phyloP scores from a whole-genome alignment of 306 rosid species.

The Lagenaria siceraria region DNA sequence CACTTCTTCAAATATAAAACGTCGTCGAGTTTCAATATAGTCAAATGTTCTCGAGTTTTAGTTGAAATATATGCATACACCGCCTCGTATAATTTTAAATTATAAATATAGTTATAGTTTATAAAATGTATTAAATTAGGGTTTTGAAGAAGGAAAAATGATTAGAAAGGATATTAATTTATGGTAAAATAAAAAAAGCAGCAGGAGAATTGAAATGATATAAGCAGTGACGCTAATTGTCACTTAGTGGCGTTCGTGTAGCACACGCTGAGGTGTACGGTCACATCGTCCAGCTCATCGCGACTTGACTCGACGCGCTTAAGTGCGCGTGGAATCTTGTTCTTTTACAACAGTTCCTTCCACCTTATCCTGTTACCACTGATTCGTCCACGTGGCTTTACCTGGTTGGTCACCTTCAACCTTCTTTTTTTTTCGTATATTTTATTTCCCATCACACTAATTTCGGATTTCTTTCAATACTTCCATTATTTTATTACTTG shows the following conservation, averaged over 20 bases:
- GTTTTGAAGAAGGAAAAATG: neutral
- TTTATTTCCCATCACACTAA: neutral
- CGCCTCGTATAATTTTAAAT: too few species aligned
- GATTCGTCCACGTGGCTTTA: neutral
- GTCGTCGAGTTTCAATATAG: too few species aligned
- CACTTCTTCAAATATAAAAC: too few species aligned
- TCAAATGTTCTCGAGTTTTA: too few species aligned
- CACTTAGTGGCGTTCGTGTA: neutral
- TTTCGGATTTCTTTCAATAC: too few species aligned
- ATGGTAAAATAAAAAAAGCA: too few species aligned
- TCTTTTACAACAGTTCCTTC: neutral
- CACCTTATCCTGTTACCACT: neutral
- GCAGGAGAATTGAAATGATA: neutral
- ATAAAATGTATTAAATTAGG: neutral
- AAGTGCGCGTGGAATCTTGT: constrained; percentile 3
- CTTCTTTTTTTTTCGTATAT: neutral
- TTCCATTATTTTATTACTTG: too few species aligned
- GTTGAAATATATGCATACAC: too few species aligned
- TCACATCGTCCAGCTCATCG: neutral
- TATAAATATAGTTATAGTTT: too few species aligned
- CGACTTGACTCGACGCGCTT: neutral
- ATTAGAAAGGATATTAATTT: neutral
- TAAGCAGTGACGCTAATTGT: constrained; percentile 2
- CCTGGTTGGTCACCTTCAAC: neutral
- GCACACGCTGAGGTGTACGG: neutral